Base-by-base conservation (phyloP, 2,329 filamentous ascomycete species). In the Stachybotrys chlorohalonatus region DNA sequence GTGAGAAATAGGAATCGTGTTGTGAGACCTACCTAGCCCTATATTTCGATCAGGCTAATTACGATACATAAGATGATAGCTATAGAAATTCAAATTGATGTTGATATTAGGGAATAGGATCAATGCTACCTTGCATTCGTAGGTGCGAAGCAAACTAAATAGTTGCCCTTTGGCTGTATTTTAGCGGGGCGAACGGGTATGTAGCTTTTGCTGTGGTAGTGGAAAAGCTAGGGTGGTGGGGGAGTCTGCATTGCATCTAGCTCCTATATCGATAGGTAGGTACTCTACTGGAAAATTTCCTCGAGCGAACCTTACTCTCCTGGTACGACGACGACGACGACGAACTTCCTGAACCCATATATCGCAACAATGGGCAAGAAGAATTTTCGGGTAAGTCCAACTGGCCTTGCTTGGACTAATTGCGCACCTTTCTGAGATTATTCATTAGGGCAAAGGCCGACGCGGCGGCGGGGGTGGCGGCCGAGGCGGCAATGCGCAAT, bases 301-400 rank as follows among this genome's bases (percentile, higher is more conserved):
- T 42, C 6, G 9, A 9, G 13, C 36, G 9, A 2, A 42, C 36
- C 36, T 42, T 3, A 9, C 13, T 13, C 8, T 13, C 36, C 8
- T 3, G 13, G 36, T 42, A 42, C 9, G 13, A 42, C 36, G 24
- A 24, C 24, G 24, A 42, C 36, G 13, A 42, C 36, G 24, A 24
- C 24, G 24, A 42, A 2, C 36, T 42, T 42, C 8, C 36, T 2
- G 13, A 13, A 9, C 36, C 36, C 36, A 42, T 42, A 9, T 13
- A 13, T 62, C 62, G 61, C 63, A 57, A 66, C 55, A 59, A 71
- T 71, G 69, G 69, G 69, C 57, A 72, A 68, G 58, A 69, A 68
- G 60, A 65, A 62, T 58, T 72, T 71, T 54, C 65, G 68, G 57
- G 70, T 72, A 52, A 56, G 64, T 55, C 24, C 1, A 32, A n/a